Conservation (phyloP, 371 early-diverging fungal genomes). For the Mortierella sp. region DNA sequence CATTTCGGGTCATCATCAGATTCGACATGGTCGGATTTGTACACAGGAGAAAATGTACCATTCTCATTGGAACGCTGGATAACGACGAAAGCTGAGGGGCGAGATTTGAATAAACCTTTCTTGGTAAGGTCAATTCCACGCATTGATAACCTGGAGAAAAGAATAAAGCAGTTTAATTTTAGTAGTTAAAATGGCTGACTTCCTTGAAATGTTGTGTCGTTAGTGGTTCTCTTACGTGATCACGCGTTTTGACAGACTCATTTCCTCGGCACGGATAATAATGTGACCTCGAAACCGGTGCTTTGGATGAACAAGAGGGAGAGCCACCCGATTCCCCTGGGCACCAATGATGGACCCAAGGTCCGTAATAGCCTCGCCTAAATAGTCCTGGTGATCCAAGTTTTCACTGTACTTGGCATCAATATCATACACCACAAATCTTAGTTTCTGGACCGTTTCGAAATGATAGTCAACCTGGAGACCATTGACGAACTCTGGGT, state of each 20-base stretch:
- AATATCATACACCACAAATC: conserved; percentile 42
- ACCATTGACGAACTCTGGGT: conserved; percentile 32
- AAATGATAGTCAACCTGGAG: conserved; percentile 38
- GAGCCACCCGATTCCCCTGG: conserved; percentile 6
- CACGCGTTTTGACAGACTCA: conserved; percentile 22
- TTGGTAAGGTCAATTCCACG: conserved; percentile 43
- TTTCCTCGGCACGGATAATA: conserved; percentile 33
- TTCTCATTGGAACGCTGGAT: conserved; percentile 47
- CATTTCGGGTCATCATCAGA: conserved; percentile 27
- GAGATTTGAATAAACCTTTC: conserved; percentile 44
- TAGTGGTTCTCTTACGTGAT: conserved; percentile 20
- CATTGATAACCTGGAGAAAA: conserved; percentile 31
- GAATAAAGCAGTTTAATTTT: neutral
- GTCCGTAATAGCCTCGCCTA: conserved; percentile 29
- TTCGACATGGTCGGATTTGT: conserved; percentile 24
- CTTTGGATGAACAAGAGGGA: conserved; percentile 25
- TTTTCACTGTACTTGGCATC: conserved; percentile 31
- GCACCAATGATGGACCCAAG: conserved; percentile 35
- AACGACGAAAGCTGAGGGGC: conserved; percentile 45
- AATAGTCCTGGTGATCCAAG: conserved; percentile 30
- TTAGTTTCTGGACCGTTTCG: conserved; percentile 27
- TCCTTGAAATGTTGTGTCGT: too few species aligned
- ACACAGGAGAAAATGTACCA: conserved; percentile 47
- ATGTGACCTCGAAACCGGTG: conserved; percentile 10
- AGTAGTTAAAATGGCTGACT: too few species aligned